phyloP scores from a whole-genome alignment of 1,139 yeast genomes.

The Protomyces lactucae-debilis region DNA sequence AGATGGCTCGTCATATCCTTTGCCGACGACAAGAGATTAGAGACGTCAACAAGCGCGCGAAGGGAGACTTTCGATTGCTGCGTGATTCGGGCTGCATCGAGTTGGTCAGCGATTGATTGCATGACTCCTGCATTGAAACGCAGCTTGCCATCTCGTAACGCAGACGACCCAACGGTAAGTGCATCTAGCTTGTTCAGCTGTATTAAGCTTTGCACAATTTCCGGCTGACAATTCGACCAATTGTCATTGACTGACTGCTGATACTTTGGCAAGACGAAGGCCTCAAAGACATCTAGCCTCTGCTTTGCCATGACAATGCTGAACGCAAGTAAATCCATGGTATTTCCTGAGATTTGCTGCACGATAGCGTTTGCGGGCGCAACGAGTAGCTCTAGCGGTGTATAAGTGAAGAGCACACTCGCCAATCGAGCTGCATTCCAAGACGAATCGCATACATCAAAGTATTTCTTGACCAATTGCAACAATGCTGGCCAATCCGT shows the following conservation, averaged over 20 bases:
- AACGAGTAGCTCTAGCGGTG: conserved; percentile 24
- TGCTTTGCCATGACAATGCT: conserved; percentile 8
- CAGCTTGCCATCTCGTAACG: not conserved
- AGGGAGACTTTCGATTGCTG: not conserved
- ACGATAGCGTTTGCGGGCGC: conserved; percentile 4
- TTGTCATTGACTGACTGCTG: not conserved
- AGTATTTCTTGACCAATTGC: conserved; percentile 17
- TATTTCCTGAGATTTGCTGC: not conserved
- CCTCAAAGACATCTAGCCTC: not conserved
- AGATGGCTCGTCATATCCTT: not conserved
- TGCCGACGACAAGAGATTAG: not conserved
- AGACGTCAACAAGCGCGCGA: not conserved
- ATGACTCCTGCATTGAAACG: not conserved
- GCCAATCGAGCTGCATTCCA: conserved; percentile 27
- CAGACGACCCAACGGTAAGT: not conserved
- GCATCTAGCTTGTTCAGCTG: not conserved
- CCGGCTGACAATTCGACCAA: not conserved
- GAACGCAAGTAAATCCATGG: not conserved
- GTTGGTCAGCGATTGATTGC: not conserved
- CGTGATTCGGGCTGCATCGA: not conserved
- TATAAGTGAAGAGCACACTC: conserved; percentile 16
- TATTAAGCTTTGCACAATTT: conserved; percentile 1
- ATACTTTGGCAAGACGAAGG: conserved; percentile 7
- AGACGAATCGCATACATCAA: not conserved
- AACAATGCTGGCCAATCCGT: conserved; percentile 37